Conservation (phyloP, 257 asterid genomes). For the Solanum gracilifrons region DNA sequence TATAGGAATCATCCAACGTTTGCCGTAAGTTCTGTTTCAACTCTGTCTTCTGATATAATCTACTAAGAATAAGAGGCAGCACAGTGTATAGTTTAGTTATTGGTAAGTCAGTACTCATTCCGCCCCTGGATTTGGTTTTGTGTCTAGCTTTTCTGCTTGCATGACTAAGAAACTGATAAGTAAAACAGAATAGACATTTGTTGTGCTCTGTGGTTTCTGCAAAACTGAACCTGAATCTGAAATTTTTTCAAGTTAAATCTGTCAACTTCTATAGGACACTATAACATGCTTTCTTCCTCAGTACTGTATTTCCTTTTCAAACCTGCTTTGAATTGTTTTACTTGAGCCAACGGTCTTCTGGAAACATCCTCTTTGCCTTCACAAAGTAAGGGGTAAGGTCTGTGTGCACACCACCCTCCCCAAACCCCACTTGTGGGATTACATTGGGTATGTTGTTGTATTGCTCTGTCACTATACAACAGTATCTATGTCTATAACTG, state of each 20-base stretch:
- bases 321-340: neutral
- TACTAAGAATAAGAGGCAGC: neutral
- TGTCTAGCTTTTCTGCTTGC: neutral
- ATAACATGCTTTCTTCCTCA: neutral
- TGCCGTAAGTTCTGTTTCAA: constrained; percentile 59
- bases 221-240: neutral
- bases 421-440: neutral
- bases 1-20: constrained; percentile 88
- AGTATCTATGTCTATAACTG: neutral
- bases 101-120: neutral
- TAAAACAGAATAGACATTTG: neutral
- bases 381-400: neutral
- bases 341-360: neutral
- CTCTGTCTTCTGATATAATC: neutral
- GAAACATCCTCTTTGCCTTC: neutral
- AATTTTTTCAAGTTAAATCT: neutral
- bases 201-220: neutral
- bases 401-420: neutral
- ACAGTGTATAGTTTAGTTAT: neutral
- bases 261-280: neutral
- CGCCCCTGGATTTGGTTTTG: neutral
- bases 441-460: neutral
- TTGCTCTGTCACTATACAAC: neutral
- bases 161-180: neutral
- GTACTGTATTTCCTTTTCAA: neutral